Conservation (phyloP, 805 yeast genomes). For the Cyberlindnera euphorbiiphila region DNA sequence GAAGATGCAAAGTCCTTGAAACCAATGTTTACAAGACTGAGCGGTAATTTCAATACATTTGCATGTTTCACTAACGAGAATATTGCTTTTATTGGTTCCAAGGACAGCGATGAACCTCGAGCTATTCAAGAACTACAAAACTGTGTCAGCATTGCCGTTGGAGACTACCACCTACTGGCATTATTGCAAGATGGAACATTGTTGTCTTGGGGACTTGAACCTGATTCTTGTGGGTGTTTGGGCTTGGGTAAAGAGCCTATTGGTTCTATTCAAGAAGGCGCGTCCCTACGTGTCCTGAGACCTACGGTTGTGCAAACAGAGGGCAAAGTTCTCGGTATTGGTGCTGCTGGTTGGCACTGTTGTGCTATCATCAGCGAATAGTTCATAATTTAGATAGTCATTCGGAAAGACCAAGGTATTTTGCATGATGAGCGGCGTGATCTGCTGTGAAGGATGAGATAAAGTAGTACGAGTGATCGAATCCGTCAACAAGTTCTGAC, state of each 20-base stretch:
- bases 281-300: constrained; percentile 31
- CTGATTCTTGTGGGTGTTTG: constrained; percentile 61
- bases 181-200: constrained; percentile 54
- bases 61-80: constrained; percentile 54
- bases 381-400: constrained; percentile 18
- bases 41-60: constrained; percentile 51
- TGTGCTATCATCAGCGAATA: constrained; percentile 47
- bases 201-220: constrained; percentile 67
- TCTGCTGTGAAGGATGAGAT: constrained; percentile 73
- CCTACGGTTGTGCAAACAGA: constrained; percentile 40
- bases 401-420: constrained; percentile 39
- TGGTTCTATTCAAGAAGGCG: neutral
- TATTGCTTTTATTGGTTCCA: constrained; percentile 18
- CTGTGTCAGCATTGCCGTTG: constrained; percentile 56
- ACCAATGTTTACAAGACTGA: constrained; percentile 44
- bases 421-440: constrained; percentile 86
- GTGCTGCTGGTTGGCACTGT: constrained; percentile 82
- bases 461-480: constrained; percentile 89
- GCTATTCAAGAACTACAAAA: constrained; percentile 42
- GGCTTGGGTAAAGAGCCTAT: constrained; percentile 50
- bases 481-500: constrained; percentile 67
- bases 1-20: constrained; percentile 16
- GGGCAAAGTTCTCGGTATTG: constrained; percentile 47
- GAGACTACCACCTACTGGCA: constrained; percentile 70
- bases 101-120: constrained; percentile 30